phyloP scores from a whole-genome alignment of 495 filamentous ascomycete species.

The Hypoxylon rickii region DNA sequence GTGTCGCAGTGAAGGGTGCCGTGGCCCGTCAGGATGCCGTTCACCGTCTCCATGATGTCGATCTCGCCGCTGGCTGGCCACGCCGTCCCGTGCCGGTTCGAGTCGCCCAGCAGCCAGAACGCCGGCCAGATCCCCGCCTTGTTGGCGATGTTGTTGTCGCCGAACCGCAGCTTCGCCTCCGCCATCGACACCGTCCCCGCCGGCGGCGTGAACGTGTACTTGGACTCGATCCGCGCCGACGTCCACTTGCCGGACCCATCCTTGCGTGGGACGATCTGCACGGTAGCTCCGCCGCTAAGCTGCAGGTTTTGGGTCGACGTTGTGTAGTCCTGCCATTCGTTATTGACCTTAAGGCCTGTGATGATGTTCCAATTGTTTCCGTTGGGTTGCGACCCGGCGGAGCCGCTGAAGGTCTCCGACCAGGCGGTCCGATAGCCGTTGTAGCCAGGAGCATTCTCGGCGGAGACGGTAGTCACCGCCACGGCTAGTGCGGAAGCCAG shows the following conservation, averaged over 20 bases:
- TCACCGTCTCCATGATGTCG: constrained; percentile 56
- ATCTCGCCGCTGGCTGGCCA: constrained; percentile 59
- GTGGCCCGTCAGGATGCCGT: constrained; percentile 48
- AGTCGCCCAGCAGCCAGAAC: constrained; percentile 57
- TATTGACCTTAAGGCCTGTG: constrained; percentile 45
- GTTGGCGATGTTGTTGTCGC: constrained; percentile 37
- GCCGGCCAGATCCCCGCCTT: constrained; percentile 60
- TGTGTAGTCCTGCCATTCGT: constrained; percentile 51
- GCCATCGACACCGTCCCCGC: constrained; percentile 45
- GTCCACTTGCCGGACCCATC: constrained; percentile 48
- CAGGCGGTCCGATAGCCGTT: constrained; percentile 41
- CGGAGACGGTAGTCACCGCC: constrained; percentile 30
- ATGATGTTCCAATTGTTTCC: constrained; percentile 49
- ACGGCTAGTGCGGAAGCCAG: constrained; percentile 22
- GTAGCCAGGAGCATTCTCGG: constrained; percentile 41
- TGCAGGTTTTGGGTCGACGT: constrained; percentile 44
- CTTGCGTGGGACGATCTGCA: constrained; percentile 52
- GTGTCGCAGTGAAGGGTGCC: constrained; percentile 55
- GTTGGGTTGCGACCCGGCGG: constrained; percentile 37
- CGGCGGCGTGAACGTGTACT: constrained; percentile 48
- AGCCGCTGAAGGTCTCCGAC: constrained; percentile 47
- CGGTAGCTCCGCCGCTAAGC: constrained; percentile 46
- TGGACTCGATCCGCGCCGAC: constrained; percentile 54
- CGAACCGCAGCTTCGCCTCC: constrained; percentile 51
- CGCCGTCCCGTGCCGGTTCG: constrained; percentile 41